Percentiles rank a stretch among this genome's conserved stretches.
Conservation (phyloP, 352 stramenopile genomes). For the Pythium volutum region DNA sequence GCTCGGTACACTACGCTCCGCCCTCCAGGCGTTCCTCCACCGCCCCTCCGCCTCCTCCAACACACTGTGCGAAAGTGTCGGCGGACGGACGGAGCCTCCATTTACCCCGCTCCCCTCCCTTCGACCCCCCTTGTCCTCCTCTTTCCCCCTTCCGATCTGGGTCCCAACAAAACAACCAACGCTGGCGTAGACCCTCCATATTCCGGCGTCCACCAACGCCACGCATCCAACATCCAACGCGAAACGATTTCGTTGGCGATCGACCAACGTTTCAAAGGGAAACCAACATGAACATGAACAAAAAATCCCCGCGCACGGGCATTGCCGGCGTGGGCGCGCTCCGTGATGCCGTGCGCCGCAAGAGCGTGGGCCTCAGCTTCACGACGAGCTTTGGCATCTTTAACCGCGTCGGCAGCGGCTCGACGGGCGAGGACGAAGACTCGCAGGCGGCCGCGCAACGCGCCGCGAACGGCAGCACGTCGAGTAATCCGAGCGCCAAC, state of each 20-base stretch:
- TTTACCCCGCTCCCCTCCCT: not conserved
- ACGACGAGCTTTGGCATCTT: conserved; percentile 62
- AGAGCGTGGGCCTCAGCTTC: conserved; percentile 64
- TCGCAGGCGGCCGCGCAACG: not conserved
- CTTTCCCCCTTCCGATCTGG: not conserved
- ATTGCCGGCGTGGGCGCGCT: conserved; percentile 27
- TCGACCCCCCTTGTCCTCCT: not conserved
- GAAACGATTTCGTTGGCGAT: not conserved
- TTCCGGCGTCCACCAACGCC: not conserved
- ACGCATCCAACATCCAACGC: not conserved
- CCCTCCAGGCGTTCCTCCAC: not conserved
- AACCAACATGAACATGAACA: conserved; percentile 2
- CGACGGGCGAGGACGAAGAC: conserved; percentile 17
- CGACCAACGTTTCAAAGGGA: not conserved
- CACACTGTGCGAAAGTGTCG: conserved; percentile 10
- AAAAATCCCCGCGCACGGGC: conserved; percentile 6
- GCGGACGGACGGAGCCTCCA: conserved; percentile 1
- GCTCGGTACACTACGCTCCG: too few species aligned
- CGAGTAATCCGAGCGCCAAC: not conserved
- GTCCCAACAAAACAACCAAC: not conserved
- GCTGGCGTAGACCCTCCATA: not conserved
- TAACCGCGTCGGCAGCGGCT: conserved; percentile 26
- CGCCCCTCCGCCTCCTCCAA: not conserved
- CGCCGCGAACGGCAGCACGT: not conserved
- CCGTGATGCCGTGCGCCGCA: conserved; percentile 58